These are phyloP conservation scores for Solanum arcanum DNA, from an alignment of 257 asterid species.

Conservation along the genomic window DNA sequence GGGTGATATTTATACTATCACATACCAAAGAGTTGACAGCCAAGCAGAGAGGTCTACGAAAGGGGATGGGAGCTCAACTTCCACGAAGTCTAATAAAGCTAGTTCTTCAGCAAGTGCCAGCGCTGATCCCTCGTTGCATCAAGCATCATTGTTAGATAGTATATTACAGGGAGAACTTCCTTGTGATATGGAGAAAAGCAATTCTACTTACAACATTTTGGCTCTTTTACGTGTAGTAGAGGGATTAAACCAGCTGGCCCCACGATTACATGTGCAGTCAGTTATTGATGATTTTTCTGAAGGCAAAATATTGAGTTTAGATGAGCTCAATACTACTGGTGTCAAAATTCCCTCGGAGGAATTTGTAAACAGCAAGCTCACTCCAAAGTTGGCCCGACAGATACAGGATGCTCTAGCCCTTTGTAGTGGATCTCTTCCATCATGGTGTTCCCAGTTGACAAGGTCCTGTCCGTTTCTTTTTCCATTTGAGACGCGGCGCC, in stretches of 20 bases:
- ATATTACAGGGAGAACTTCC: conserved; percentile 92
- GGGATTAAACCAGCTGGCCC: conserved; percentile 92
- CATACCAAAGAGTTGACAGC: conserved; percentile 65
- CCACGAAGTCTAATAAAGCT: conserved; percentile 52
- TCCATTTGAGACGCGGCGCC: conserved; percentile 97
- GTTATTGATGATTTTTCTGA: conserved; percentile 60
- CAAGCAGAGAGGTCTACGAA: conserved; percentile 48
- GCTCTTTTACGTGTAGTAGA: conserved; percentile 89
- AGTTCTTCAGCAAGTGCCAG: conserved; percentile 32
- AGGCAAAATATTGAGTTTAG: conserved; percentile 46
- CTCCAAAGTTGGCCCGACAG: conserved; percentile 90
- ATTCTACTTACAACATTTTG: conserved; percentile 78
- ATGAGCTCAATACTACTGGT: conserved; percentile 35
- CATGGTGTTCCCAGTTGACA: conserved; percentile 99
- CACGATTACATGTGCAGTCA: conserved; percentile 52
- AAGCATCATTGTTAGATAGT: conserved; percentile 74
- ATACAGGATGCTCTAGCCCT: conserved; percentile 97
- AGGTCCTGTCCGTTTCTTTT: conserved; percentile 95
- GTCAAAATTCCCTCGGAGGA: conserved; percentile 52
- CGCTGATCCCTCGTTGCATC: conserved; percentile 33
- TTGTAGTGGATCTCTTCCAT: conserved; percentile 91
- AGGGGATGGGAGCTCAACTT: conserved; percentile 46
- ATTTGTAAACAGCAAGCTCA: conserved; percentile 74
- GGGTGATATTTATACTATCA: conserved; percentile 83
- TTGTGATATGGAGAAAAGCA: conserved; percentile 80